Evolutionary conservation across 495 filamentous ascomycete genomes (phyloP).

Genomic region (Parathielavia appendiculata): DNA sequence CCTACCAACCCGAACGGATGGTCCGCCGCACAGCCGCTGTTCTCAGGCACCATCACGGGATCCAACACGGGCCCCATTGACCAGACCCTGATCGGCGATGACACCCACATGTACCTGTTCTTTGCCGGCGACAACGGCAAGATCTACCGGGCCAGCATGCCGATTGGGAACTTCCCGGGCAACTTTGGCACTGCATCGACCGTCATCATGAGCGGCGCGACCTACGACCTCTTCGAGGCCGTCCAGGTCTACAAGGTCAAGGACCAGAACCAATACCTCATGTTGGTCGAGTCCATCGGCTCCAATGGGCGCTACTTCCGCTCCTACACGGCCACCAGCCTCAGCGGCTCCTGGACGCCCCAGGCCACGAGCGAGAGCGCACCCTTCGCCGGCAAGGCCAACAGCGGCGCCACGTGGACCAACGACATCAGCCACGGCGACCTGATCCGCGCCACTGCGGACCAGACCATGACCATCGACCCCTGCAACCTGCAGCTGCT

Average conservation of each 20-base stretch:
- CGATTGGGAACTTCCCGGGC: conserved; percentile 54
- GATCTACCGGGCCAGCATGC: conserved; percentile 57
- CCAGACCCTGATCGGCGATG: conserved; percentile 57
- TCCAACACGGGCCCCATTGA: conserved; percentile 52
- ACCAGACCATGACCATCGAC: conserved; percentile 55
- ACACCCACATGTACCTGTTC: conserved; percentile 56
- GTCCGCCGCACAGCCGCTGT: conserved; percentile 50
- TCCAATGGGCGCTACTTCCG: conserved; percentile 57
- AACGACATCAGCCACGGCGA: conserved; percentile 64
- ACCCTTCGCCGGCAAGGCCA: conserved; percentile 58
- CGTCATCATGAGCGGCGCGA: conserved; percentile 46
- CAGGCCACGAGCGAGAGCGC: conserved; percentile 47
- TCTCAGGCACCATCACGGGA: conserved; percentile 47
- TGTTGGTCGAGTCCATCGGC: conserved; percentile 61
- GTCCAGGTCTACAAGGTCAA: conserved; percentile 58
- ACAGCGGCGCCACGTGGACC: conserved; percentile 59
- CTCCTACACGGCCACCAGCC: conserved; percentile 53
- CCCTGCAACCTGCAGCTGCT: conserved; percentile 56
- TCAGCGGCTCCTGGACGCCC: conserved; percentile 50
- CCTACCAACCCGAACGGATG: conserved; percentile 54
- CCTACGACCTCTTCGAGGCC: conserved; percentile 57
- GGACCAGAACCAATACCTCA: conserved; percentile 51
- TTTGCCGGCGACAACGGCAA: conserved; percentile 61
- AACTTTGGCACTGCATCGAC: conserved; percentile 48
- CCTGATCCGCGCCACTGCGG: conserved; percentile 47